A percentile compares a stretch with the other conserved stretches of the same genome.
Conservation (phyloP, 164 flowering plant genomes). For the Hamamelis virginiana region DNA sequence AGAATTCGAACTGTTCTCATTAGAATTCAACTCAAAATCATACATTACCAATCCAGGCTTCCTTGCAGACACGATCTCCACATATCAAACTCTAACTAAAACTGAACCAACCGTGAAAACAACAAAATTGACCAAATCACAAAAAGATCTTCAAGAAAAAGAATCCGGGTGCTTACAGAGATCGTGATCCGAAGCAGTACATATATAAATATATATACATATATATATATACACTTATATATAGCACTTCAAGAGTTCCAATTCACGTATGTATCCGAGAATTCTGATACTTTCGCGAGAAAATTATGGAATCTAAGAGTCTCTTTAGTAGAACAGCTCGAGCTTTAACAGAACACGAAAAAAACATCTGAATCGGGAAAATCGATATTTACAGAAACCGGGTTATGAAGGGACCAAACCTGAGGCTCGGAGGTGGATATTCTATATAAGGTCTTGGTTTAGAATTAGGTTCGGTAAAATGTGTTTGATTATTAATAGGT, state of each 20-base stretch:
- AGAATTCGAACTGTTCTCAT: not conserved
- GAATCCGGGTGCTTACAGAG: not conserved
- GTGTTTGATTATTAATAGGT: not conserved
- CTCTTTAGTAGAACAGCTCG: conserved; percentile 14
- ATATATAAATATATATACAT: not conserved
- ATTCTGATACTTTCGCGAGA: not conserved
- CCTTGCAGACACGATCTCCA: conserved; percentile 15
- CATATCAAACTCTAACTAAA: conserved; percentile 17
- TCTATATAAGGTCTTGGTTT: no score
- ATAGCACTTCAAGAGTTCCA: no score
- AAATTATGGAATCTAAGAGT: conserved; percentile 10
- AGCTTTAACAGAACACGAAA: conserved; percentile 8
- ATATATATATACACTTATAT: no score
- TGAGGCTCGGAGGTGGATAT: conserved; percentile 1
- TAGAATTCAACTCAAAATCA: conserved; percentile 16
- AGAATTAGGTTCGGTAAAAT: not conserved
- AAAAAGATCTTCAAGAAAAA: not conserved
- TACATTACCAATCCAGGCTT: conserved; percentile 23
- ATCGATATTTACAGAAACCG: not conserved
- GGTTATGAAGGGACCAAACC: not conserved
- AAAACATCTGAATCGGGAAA: not conserved
- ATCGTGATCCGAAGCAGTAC: not conserved
- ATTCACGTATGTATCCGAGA: not conserved
- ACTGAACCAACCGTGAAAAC: not conserved
- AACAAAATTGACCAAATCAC: not conserved